phyloP scores from a whole-genome alignment of 208 protist species.

The Crithidia thermophila region DNA sequence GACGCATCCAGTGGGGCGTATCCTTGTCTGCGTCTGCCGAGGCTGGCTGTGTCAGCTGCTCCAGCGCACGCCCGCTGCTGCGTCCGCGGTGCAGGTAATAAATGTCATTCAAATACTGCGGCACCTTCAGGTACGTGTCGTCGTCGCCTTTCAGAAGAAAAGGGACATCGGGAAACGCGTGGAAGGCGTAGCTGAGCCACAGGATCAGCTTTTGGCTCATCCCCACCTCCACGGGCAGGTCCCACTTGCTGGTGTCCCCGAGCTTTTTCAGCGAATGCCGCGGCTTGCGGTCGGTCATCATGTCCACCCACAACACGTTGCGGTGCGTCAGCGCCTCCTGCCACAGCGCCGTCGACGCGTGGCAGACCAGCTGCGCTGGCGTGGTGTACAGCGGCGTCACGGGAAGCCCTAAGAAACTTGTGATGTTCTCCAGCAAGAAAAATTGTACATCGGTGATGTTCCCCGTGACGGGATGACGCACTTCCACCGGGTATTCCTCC shows the following conservation, averaged over 20 bases:
- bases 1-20: not conserved
- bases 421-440: too few species aligned
- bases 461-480: not conserved
- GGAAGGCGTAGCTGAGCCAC: constrained; percentile 46
- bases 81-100: constrained; percentile 16
- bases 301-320: constrained; percentile 38
- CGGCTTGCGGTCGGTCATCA: constrained; percentile 33
- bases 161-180: constrained; percentile 32
- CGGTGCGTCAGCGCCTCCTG: constrained; percentile 38
- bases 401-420: constrained; percentile 3
- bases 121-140: constrained; percentile 56
- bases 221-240: constrained; percentile 39
- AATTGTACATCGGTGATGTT: too few species aligned
- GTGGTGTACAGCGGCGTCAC: constrained; percentile 8
- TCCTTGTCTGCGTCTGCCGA: too few species aligned
- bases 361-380: constrained; percentile 13
- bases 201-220: constrained; percentile 54
- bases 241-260: constrained; percentile 32
- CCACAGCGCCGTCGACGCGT: constrained; percentile 32
- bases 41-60: not conserved
- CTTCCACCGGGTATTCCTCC: not conserved
- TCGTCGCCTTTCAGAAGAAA: constrained; percentile 64
- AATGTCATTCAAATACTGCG: constrained; percentile 54
- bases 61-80: constrained; percentile 4
- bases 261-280: constrained; percentile 29